Conservation (phyloP, 306 rosid species). For the Sphenostylis stenocarpa region DNA sequence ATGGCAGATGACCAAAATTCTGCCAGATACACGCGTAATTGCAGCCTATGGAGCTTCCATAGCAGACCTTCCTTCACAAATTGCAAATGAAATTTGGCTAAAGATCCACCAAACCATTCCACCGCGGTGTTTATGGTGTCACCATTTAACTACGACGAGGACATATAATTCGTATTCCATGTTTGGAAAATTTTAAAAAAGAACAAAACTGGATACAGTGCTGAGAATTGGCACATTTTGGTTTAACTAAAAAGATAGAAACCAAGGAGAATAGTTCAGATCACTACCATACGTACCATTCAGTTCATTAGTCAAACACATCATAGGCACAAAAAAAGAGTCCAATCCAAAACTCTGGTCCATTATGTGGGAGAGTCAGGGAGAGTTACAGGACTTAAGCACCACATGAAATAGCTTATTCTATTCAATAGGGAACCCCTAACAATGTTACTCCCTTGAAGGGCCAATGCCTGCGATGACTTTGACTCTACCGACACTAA, state of each 20-base stretch:
- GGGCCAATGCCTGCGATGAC: too few relatives aligned
- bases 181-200: not conserved
- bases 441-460: too few relatives aligned
- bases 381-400: too few relatives aligned
- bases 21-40: not conserved
- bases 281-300: not conserved
- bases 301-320: not conserved
- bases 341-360: too few relatives aligned
- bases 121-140: too few relatives aligned
- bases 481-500: too few relatives aligned
- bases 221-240: not conserved
- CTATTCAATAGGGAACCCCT: too few relatives aligned
- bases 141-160: not conserved
- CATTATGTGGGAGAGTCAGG: too few relatives aligned
- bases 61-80: not conserved
- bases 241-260: not conserved
- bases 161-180: not conserved
- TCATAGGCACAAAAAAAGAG: not conserved
- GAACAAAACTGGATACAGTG: not conserved
- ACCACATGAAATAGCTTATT: too few relatives aligned
- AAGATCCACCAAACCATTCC: not conserved
- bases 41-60: not conserved
- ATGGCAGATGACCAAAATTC: not conserved
- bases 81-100: not conserved
- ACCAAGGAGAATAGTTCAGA: not conserved